These are phyloP conservation scores for Colletotrichum sp. DNA, from an alignment of 2,329 filamentous ascomycete species.

Conservation along the genomic window DNA sequence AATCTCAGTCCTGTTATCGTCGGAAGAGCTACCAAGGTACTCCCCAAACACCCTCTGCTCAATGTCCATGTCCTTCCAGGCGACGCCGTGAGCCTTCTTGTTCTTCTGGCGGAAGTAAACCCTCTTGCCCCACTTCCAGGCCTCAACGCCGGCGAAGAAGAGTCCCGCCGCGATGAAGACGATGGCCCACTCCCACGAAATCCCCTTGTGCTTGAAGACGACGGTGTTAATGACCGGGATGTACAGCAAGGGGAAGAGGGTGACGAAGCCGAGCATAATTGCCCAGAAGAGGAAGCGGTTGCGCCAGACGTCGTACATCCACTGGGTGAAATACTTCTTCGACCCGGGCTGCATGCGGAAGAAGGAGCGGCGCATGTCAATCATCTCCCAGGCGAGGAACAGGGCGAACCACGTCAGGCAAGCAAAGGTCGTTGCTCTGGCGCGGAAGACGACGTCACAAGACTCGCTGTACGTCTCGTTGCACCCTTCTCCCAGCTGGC, in stretches of 20 bases:
- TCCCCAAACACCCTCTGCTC: conserved; percentile 14
- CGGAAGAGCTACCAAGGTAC: background rate
- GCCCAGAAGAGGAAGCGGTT: conserved; percentile 49
- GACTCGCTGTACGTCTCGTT: conserved; percentile 53
- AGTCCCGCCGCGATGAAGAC: conserved; percentile 49
- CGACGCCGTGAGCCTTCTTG: background rate
- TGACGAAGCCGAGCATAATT: conserved; percentile 40
- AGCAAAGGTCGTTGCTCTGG: conserved; percentile 69
- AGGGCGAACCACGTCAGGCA: conserved; percentile 71
- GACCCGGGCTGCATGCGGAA: conserved; percentile 67
- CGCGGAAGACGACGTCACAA: conserved; percentile 65
- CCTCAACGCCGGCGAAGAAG: conserved; percentile 55
- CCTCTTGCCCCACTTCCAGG: conserved; percentile 56
- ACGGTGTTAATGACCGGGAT: conserved; percentile 54
- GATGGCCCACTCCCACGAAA: conserved; percentile 50
- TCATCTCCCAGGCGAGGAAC: conserved; percentile 73
- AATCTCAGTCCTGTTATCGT: background rate
- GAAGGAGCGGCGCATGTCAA: conserved; percentile 67
- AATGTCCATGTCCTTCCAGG: conserved; percentile 13
- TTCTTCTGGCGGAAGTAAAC: conserved; percentile 11
- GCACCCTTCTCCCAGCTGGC: conserved; percentile 55
- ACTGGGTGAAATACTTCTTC: conserved; percentile 60
- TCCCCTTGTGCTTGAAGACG: conserved; percentile 54
- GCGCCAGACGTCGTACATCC: conserved; percentile 64
- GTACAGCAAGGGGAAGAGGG: conserved; percentile 43